A percentile compares a stretch with the other conserved stretches of the same genome.
phyloP scores from a whole-genome alignment of 257 asterid genomes.

The Solanum clarkiae region DNA sequence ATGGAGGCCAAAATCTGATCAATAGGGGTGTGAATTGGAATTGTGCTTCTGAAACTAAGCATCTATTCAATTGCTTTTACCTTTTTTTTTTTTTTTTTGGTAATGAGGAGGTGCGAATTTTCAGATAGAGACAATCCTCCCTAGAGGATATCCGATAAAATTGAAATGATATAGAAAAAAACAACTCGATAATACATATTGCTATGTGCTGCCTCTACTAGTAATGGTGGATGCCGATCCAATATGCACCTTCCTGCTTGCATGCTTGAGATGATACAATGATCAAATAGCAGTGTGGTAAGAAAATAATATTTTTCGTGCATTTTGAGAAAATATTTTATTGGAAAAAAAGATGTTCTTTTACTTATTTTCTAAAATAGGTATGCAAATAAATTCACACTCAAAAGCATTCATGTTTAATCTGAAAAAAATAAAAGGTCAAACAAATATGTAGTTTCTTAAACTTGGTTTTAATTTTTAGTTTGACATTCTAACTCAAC shows the following conservation, averaged over 20 bases:
- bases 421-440: no score
- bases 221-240: background rate
- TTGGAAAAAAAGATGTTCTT: no score
- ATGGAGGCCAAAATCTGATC: constrained; percentile 41
- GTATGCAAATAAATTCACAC: no score
- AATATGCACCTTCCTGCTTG: background rate
- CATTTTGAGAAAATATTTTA: no score
- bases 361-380: no score
- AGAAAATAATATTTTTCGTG: no score
- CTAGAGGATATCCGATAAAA: constrained; percentile 9
- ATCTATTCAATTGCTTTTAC: background rate
- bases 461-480: no score
- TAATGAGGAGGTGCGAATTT: background rate
- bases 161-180: background rate
- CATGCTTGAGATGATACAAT: background rate
- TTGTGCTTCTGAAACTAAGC: background rate
- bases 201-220: background rate
- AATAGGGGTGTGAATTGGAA: background rate
- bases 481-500: no score
- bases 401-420: no score
- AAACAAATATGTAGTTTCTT: no score
- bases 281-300: background rate
- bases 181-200: background rate
- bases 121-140: background rate
- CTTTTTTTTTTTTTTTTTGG: background rate